Percentiles rank a stretch among this genome's conserved stretches.
These are phyloP conservation scores for Emergomyces africanus DNA, from an alignment of 2,329 filamentous ascomycete genomes.

Conservation along the genomic window DNA sequence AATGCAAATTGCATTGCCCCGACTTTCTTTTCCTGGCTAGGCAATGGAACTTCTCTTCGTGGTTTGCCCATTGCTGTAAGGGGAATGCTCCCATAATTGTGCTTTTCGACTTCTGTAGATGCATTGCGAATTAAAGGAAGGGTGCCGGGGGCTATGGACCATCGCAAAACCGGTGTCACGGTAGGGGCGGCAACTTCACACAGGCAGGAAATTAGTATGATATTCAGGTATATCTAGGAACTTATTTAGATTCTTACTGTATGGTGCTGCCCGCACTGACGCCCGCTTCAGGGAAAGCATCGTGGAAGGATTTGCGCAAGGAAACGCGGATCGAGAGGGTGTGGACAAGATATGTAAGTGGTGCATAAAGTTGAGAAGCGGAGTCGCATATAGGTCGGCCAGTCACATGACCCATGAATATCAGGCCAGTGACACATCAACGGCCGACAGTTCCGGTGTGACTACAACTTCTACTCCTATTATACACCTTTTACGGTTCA, in stretches of 20 bases:
- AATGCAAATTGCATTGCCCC: constrained; percentile 41
- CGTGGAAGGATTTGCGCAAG: not conserved
- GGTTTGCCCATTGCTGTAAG: constrained; percentile 32
- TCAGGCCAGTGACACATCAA: too few species aligned
- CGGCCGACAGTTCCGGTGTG: too few species aligned
- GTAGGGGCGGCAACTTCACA: not conserved
- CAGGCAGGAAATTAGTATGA: not conserved
- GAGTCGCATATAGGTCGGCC: too few species aligned
- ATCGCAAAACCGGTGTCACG: not conserved
- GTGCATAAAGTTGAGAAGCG: not conserved
- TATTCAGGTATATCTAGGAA: not conserved
- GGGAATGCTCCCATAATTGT: constrained; percentile 20
- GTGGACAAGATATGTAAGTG: not conserved
- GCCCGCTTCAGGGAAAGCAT: constrained; percentile 1
- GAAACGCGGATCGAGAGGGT: not conserved
- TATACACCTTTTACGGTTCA: not conserved
- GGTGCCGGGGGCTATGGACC: not conserved
- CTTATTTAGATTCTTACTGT: not conserved
- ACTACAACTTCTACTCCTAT: too few species aligned
- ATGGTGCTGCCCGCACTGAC: not conserved
- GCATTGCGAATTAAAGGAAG: constrained; percentile 7
- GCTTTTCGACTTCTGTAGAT: constrained; percentile 30
- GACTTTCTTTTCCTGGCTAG: constrained; percentile 38
- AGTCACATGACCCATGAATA: too few species aligned
- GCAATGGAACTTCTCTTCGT: constrained; percentile 35